Evolutionary conservation across 148 eudicot genomes (phyloP), one percentile per base, ranked within the genome.

Genomic region (Rhododendron vialii): DNA sequence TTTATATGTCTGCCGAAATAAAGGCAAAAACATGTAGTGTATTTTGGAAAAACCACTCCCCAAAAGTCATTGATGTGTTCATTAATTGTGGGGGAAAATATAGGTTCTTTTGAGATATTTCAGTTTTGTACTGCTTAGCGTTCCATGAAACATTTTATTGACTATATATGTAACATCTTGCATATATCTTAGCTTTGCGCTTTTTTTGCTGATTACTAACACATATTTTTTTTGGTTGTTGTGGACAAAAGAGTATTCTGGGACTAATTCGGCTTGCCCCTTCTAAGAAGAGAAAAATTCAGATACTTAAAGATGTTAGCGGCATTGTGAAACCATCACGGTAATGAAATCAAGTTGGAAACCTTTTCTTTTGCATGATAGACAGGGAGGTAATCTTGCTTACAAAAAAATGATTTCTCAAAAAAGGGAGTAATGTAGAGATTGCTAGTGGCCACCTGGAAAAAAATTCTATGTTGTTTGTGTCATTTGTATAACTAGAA

Each of bases 251-350:
- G 92, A 89, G 83, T 7, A 13, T 87, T 81, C 92, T 91, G 50
- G 87, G 87, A n/a, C 28, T 45, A 13, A 57, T 91, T 79, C 89
- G 82, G 86, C 86, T 91, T 48, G 84, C 80, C 71, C 89, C 92
- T 12, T 86, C 89, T 15, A 89, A 82, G 88, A 91, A 89, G 82
- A 85, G 82, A 81, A 76, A 83, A 76, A 80, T 89, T 79, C 84
- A 89, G 55, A 91, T 91, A 77, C 91, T 91, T 51, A 84, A 77
- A 53, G 86, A 89, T n/a, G 91, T 89, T 12, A 80, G 84, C 61
- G 92, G 92, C 73, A 86, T 89, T 24, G 88, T 91, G 53, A 87
- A 61, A 76, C 92, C 92, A 55, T 89, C 92, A 13, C 89, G 91
- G 92, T 88, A 84, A 24, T 45, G 51, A 18, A 33, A 7, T 81